Conservation (phyloP, 257 asterid species). For the Echites panduratus region DNA sequence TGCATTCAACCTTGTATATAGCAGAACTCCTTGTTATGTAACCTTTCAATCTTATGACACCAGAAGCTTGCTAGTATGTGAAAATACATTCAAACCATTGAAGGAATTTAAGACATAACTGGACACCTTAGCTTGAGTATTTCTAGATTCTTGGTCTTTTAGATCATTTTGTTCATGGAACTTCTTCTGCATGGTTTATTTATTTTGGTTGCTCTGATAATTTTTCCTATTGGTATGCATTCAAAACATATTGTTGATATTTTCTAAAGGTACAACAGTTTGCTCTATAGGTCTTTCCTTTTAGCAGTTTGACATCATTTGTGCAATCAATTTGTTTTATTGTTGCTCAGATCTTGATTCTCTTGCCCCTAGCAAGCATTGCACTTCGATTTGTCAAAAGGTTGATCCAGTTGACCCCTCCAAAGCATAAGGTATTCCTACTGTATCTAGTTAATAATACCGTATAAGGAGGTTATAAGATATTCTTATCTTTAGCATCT, state of each 20-base stretch:
- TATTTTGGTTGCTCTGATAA: background rate
- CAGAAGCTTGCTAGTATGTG: background rate
- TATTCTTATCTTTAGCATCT: background rate
- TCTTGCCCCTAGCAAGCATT: conserved; percentile 84
- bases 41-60: background rate
- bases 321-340: background rate
- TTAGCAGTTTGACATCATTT: background rate
- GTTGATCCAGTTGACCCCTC: conserved; percentile 79
- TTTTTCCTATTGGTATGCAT: background rate
- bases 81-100: background rate
- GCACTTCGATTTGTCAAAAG: conserved; percentile 72
- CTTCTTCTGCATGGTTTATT: background rate
- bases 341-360: conserved; percentile 63
- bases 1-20: no score
- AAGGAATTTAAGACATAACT: background rate
- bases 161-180: background rate
- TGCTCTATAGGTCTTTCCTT: background rate
- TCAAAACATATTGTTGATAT: background rate
- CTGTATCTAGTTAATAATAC: conserved; percentile 12
- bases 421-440: conserved; percentile 65
- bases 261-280: background rate
- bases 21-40: background rate
- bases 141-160: background rate
- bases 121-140: background rate
- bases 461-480: background rate